These are phyloP conservation scores for Yamadazyma kanchanaburiensis DNA, from an alignment of 1,139 yeast species.

Conservation along the genomic window DNA sequence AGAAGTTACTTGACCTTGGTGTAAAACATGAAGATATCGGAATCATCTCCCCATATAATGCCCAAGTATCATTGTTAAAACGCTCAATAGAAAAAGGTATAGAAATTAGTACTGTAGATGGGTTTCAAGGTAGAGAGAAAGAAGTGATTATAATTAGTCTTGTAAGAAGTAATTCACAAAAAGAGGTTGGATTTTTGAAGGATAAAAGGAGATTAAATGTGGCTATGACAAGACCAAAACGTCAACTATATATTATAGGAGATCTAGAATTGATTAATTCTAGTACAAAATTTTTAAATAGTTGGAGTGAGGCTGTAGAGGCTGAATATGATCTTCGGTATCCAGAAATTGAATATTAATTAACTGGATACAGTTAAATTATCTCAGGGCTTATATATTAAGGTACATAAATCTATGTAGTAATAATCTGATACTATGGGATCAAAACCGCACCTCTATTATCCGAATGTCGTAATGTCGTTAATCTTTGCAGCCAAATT, in stretches of 20 bases:
- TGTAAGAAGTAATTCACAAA: conserved; percentile 43
- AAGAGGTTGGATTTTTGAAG: conserved; percentile 71
- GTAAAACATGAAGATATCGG: conserved; percentile 60
- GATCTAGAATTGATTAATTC: conserved; percentile 63
- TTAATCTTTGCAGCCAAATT: too few species aligned
- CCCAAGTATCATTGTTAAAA: conserved; percentile 70
- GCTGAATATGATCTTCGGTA: conserved; percentile 60
- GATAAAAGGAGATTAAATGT: conserved; percentile 78
- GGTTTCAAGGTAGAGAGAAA: conserved; percentile 64
- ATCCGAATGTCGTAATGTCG: too few species aligned
- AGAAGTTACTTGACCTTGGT: conserved; percentile 44
- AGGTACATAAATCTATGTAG: too few species aligned
- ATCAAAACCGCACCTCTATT: too few species aligned
- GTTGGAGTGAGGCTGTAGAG: conserved; percentile 75
- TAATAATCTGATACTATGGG: too few species aligned
- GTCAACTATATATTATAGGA: conserved; percentile 84
- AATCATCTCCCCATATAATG: conserved; percentile 83
- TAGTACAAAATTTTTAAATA: conserved; percentile 47
- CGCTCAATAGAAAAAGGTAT: conserved; percentile 20
- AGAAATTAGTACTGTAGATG: conserved; percentile 46
- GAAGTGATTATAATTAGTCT: conserved; percentile 65
- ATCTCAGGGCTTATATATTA: too few species aligned
- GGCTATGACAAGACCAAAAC: conserved; percentile 86
- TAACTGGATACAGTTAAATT: too few species aligned
- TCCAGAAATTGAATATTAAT: conserved; percentile 41